Evolutionary conservation across 2,329 filamentous ascomycete genomes (phyloP).

Genomic region (Cladosporium austrohemisphaericum): DNA sequence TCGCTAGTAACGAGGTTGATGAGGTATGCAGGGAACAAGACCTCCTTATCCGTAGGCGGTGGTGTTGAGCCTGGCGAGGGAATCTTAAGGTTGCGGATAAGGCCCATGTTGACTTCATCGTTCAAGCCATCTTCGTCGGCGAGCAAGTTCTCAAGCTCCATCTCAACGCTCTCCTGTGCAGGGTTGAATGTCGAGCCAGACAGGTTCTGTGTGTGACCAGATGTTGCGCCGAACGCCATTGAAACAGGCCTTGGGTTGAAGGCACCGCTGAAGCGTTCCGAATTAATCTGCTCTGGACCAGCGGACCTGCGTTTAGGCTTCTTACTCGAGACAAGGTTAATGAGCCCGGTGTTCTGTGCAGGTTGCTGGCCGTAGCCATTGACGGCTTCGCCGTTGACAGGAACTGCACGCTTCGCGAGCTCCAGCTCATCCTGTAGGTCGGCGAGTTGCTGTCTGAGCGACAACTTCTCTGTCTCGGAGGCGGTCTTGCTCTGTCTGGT

Average conservation of each 20-base stretch:
- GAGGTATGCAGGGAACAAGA: constrained; percentile 95
- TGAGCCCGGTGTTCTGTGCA: constrained; percentile 67
- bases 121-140: constrained; percentile 95
- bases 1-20: constrained; percentile 99
- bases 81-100: constrained; percentile 96
- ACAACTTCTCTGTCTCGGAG: constrained; percentile 80
- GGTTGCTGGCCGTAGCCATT: constrained; percentile 55
- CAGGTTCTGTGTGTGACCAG: constrained; percentile 64
- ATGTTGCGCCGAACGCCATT: constrained; percentile 73
- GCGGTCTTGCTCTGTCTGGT: constrained; percentile 70
- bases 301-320: constrained; percentile 94
- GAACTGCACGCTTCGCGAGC: constrained; percentile 71
- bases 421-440: constrained; percentile 93
- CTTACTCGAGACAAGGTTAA: constrained; percentile 95
- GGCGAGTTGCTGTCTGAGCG: constrained; percentile 79
- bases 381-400: constrained; percentile 63
- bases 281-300: constrained; percentile 76
- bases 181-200: constrained; percentile 75
- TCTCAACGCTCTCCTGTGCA: constrained; percentile 83
- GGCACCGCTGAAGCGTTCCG: constrained; percentile 84
- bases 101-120: constrained; percentile 91
- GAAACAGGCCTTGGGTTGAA: constrained; percentile 95
- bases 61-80: constrained; percentile 81
- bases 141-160: constrained; percentile 88
- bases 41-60: constrained; percentile 94